These are phyloP conservation scores for Cyclotella distinguenda DNA, from an alignment of 108 stramenopile species.

Conservation along the genomic window DNA sequence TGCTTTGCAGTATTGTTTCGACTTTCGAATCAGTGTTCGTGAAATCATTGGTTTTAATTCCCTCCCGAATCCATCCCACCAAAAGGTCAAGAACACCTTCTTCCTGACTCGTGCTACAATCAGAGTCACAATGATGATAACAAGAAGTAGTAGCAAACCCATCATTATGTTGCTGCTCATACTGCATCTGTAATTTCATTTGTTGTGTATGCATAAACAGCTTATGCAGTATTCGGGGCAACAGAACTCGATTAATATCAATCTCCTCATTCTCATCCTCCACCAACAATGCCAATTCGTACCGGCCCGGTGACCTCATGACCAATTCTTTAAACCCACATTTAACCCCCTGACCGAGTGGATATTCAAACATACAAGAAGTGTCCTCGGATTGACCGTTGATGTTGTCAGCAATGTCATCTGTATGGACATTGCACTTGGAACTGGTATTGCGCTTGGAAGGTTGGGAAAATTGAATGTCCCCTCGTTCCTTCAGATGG, in stretches of 20 bases:
- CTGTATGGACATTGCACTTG: not conserved
- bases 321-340: constrained; percentile 71
- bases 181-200: no score
- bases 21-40: no score
- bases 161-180: not conserved
- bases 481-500: not conserved
- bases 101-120: not conserved
- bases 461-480: not conserved
- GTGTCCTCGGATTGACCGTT: not conserved
- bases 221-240: not conserved
- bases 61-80: not conserved
- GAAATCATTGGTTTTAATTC: no score
- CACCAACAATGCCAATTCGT: constrained; percentile 58
- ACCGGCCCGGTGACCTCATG: constrained; percentile 72
- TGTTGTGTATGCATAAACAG: no score
- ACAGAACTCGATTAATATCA: constrained; percentile 1
- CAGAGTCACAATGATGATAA: not conserved
- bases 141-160: not conserved
- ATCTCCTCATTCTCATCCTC: constrained; percentile 7
- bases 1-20: not conserved
- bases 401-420: not conserved
- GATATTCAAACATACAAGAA: constrained; percentile 35
- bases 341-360: constrained; percentile 41
- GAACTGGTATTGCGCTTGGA: not conserved
- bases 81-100: not conserved